Base-by-base conservation (phyloP, 805 yeast genomes). In the Suhomyces kilbournensis region DNA sequence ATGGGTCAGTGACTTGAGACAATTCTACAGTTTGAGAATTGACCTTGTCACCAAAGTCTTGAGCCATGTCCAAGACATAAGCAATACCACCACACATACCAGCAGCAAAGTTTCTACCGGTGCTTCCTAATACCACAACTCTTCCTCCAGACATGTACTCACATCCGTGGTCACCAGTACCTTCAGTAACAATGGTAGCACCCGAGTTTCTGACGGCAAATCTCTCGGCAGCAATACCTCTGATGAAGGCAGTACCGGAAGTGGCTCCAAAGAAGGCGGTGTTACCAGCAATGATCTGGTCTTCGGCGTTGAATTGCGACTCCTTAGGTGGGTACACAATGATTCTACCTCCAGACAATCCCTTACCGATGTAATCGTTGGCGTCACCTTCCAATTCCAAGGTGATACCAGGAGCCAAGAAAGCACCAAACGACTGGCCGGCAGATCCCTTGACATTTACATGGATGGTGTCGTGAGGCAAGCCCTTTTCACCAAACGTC, bases 71-170 rank as follows among this genome's bases (percentile, higher is more conserved):
- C 62, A 93, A 79, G 54, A 96, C 97, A 67, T 93, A 93, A 14
- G 97, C 96, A 70, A 94, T 93, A 83, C 99, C 99, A 74, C 99
- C 99, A 62, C 97, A 92, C 88, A 94, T 94, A 78, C 99, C 99
- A 52, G 99, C 97, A 56, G 89, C 97, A 69, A 88, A 88, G 78
- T 91, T 86, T 57, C 97, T 84, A 53, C 97, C 97, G 63, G 97
- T 89, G 54, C 84, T 75, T 46, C 97, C 97, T 60, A 93, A 81
- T 46, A 93, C 91, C 66, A 93, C 90, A 56, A 94, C 97, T 64
- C 98, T 84, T 69, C 99, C 99, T 70, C 99, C 98, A 61, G 98
- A 92, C 99, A 93, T 93, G 76, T 93, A 93, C 75, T 93, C 99
- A 76, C 97, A 93, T 49, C 99, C 99, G 70, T 93, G 97, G 71